These are phyloP conservation scores for Eimeria necatrix DNA, from an alignment of 169 alveolate species.

Conservation along the genomic window DNA sequence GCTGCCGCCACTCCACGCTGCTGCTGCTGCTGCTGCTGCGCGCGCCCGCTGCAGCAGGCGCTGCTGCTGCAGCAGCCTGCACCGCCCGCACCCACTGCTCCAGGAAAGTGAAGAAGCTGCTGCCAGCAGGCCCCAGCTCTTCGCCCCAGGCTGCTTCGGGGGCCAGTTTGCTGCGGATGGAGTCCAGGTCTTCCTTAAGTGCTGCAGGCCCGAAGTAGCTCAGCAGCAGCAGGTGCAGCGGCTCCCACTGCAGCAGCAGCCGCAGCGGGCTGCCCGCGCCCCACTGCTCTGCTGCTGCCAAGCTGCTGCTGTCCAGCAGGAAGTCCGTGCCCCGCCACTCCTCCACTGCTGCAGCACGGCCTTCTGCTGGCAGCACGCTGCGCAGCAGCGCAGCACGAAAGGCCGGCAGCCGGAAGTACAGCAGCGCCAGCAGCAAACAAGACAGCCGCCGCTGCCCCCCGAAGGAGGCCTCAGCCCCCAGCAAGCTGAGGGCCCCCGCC, in stretches of 20 bases:
- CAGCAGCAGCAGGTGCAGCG: slow-evolving; percentile 36
- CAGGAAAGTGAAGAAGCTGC: slow-evolving; percentile 74
- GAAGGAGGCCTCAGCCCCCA: slow-evolving; percentile 77
- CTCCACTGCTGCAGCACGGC: slow-evolving; percentile 33
- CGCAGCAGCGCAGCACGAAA: slow-evolving; percentile 75
- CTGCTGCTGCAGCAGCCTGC: neutral
- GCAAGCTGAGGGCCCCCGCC: slow-evolving; percentile 57
- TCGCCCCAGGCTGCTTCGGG: slow-evolving; percentile 49
- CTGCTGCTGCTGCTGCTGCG: no score
- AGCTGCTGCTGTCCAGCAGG: slow-evolving; percentile 37
- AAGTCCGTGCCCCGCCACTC: slow-evolving; percentile 83
- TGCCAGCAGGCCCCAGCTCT: slow-evolving; percentile 44
- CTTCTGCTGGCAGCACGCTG: slow-evolving; percentile 59
- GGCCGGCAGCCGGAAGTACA: slow-evolving; percentile 81
- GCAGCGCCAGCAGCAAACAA: slow-evolving; percentile 58
- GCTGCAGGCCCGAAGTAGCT: slow-evolving; percentile 73
- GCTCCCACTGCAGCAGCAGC: slow-evolving; percentile 74
- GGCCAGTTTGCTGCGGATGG: slow-evolving; percentile 4
- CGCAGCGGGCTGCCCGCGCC: slow-evolving; percentile 12
- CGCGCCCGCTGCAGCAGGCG: neutral
- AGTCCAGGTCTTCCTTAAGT: neutral
- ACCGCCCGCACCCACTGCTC: slow-evolving; percentile 80
- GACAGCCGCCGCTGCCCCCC: slow-evolving; percentile 80
- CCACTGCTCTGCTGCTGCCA: slow-evolving; percentile 63
- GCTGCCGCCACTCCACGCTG: slow-evolving; percentile 77